phyloP scores from a whole-genome alignment of 2,329 filamentous ascomycete genomes.

The Rosellinia necatrix region DNA sequence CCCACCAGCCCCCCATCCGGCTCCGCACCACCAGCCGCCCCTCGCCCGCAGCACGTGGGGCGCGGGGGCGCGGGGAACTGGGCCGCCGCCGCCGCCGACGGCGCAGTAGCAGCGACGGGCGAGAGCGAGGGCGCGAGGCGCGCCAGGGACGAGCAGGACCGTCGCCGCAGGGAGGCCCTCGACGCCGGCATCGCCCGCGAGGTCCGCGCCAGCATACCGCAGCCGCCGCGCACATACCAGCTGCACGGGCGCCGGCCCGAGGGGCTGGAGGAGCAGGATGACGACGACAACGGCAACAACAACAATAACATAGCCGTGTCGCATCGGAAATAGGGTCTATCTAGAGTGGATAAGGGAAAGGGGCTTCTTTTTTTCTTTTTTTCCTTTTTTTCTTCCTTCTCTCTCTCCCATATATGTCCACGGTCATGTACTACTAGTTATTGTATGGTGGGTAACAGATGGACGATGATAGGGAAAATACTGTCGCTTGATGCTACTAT shows the following conservation, averaged over 20 bases:
- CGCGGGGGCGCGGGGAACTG: slow-evolving; percentile 65
- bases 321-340: too few species aligned
- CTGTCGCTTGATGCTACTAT: background rate
- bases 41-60: slow-evolving; percentile 42
- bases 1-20: too few species aligned
- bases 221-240: slow-evolving; percentile 36
- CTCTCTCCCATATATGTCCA: too few species aligned
- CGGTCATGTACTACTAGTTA: too few species aligned
- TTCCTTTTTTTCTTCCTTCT: too few species aligned
- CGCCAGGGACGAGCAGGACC: slow-evolving; percentile 35
- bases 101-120: slow-evolving; percentile 29
- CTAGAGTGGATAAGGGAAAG: too few species aligned
- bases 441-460: too few species aligned
- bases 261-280: slow-evolving; percentile 21
- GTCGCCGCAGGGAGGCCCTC: slow-evolving; percentile 35
- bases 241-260: slow-evolving; percentile 34
- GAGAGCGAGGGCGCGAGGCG: slow-evolving; percentile 17
- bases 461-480: too few species aligned
- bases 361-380: too few species aligned
- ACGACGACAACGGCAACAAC: too few species aligned
- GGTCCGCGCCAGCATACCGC: slow-evolving; percentile 36
- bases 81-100: slow-evolving; percentile 14
- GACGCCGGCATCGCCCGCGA: slow-evolving; percentile 37
- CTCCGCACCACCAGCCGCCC: slow-evolving; percentile 16
- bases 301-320: too few species aligned